Base-by-base conservation (phyloP, 75 land plant genomes). In the Azolla pinnata region DNA sequence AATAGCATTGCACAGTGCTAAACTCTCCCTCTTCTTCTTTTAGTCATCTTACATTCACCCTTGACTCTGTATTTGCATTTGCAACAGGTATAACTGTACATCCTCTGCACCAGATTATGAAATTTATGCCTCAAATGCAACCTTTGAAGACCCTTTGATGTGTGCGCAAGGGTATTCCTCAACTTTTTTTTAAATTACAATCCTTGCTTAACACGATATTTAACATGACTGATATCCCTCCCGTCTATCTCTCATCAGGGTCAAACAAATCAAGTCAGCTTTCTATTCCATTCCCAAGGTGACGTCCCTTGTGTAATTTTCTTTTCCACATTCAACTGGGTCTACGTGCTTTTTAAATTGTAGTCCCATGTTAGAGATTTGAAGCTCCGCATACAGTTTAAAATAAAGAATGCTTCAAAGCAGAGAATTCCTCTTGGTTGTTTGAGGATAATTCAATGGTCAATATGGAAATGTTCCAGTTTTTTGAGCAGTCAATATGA, bases 71-170 rank as follows among this genome's bases (percentile, higher is more conserved):
- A 29, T 62, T 65, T 17, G 14, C 1, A 1, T 20, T 7, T 33
- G 12, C 69, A 12, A 21, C 56, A 85, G 88, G 32, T 90, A 90
- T 60, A 83, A 70, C 35, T 77, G 86, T 40, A 44, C 59, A 29
- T 75, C 93, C 5, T 78, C 81, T n/a, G 63, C 92, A 29, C 56
- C 27, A 2, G 97, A 90, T 50, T 90, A 79, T 61, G 97, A 87
- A 54, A 87, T 90, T 20, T 87, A 90, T 66, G 88, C 93, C n/a
- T 76, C 83, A 1, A 68, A 87, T 67, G 97, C 93, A 0, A 75
- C 75, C 4, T 90, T 90, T 68, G 97, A 90, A 61, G 97, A 90
- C 33, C 93, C 97, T 10, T 78, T 90, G 25, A 90, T 82, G 93
- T 38, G 79, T 42, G 97, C 97, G 38, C 69, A 79, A 27, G 93